phyloP scores from a whole-genome alignment of 805 yeast genomes.

The Myxozyma melibiosi region DNA sequence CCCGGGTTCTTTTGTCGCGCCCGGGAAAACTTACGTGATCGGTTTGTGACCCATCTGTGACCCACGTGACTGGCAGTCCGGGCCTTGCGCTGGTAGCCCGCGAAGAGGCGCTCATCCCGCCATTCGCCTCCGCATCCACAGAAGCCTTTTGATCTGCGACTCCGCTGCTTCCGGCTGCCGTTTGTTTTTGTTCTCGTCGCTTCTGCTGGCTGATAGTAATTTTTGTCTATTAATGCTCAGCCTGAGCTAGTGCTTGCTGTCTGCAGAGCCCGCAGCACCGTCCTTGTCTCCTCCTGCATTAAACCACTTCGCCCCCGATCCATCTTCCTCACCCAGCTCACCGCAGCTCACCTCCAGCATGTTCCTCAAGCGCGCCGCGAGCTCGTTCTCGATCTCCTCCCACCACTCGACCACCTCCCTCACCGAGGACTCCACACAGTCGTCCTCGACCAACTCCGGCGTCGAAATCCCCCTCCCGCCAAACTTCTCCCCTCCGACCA shows the following conservation, averaged over 20 bases:
- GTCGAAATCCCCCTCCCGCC: conserved; percentile 20
- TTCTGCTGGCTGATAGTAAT: too few species aligned
- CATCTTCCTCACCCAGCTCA: neutral
- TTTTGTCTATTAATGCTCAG: neutral
- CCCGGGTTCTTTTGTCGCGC: neutral
- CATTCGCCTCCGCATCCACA: neutral
- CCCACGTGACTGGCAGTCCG: neutral
- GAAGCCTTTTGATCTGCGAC: neutral
- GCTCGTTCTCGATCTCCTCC: conserved; percentile 8
- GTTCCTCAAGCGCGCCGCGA: conserved; percentile 24
- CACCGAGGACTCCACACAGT: neutral
- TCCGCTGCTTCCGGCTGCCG: too few species aligned
- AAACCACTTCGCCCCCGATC: neutral
- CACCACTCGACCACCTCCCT: conserved; percentile 3
- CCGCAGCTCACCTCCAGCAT: conserved; percentile 3
- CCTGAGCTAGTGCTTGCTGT: neutral
- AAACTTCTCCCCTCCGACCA: conserved; percentile 24
- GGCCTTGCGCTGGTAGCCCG: too few species aligned
- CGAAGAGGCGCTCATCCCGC: too few species aligned
- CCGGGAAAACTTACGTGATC: neutral
- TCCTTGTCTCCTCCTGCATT: neutral
- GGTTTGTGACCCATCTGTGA: neutral
- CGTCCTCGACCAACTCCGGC: conserved; percentile 7
- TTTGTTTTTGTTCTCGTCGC: too few species aligned
- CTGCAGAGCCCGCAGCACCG: neutral